These are phyloP conservation scores for Moesziomyces sp. DNA, from an alignment of 1,284 basidiomycete species.

Conservation along the genomic window DNA sequence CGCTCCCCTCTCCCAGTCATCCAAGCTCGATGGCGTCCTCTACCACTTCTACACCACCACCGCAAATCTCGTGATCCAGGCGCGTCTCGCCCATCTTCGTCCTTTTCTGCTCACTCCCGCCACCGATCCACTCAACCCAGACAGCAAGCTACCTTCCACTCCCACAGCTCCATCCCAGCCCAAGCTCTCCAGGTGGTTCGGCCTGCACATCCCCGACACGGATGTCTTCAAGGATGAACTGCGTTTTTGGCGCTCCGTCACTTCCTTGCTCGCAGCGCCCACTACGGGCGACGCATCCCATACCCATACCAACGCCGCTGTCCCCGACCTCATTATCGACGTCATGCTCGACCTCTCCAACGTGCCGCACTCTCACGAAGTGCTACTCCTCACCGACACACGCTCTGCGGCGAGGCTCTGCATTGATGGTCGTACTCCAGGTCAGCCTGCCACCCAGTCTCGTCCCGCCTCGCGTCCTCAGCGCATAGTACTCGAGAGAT, in stretches of 20 bases:
- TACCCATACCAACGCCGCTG: not conserved
- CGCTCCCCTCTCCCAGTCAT: slow-evolving; percentile 15
- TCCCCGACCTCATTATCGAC: slow-evolving; percentile 66
- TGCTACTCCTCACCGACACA: slow-evolving; percentile 13
- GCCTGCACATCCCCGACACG: slow-evolving; percentile 66
- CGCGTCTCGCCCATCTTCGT: slow-evolving; percentile 55
- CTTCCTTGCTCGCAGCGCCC: slow-evolving; percentile 20
- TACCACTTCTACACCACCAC: slow-evolving; percentile 69
- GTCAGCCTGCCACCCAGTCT: not conserved
- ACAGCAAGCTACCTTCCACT: slow-evolving; percentile 4
- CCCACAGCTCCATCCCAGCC: slow-evolving; percentile 11
- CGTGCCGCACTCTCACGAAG: slow-evolving; percentile 23
- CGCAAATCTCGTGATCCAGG: slow-evolving; percentile 63
- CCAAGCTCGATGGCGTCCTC: slow-evolving; percentile 50
- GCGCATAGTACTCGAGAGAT: slow-evolving; percentile 50
- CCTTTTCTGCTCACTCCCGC: slow-evolving; percentile 11
- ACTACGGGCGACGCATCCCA: not conserved
- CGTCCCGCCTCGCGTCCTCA: not conserved
- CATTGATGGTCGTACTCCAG: slow-evolving; percentile 23
- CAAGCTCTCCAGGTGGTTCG: slow-evolving; percentile 64
- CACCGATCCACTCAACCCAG: slow-evolving; percentile 1
- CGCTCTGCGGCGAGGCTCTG: slow-evolving; percentile 4
- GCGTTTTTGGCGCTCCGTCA: slow-evolving; percentile 62
- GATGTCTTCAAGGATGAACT: slow-evolving; percentile 67
- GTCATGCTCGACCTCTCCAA: slow-evolving; percentile 63